Evolutionary conservation across 371 early-diverging fungal species (phyloP), one percentile per base, ranked within the genome.

Genomic region (Syncephalastrum sp.): DNA sequence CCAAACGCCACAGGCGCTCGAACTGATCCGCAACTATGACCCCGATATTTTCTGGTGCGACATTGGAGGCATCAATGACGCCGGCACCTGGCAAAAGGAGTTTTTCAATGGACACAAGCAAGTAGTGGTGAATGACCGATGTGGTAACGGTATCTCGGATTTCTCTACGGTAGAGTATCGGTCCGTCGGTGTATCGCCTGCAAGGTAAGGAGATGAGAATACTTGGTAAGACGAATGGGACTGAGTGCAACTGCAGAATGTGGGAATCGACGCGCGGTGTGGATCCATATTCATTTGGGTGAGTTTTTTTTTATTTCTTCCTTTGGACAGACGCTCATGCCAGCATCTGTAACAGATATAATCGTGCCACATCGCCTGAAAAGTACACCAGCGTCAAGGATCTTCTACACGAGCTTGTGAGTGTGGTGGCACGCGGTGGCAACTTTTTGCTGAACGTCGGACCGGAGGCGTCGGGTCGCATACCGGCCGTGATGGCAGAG

Each of bases 251-350:
- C 21, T 23, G 23, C 46, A 64, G 72, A 16, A 62, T 64, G n/a
- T 74, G 75, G 75, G 75, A 74, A 59, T 61, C 75, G 0, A 74
- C 71, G 5, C 61, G 75, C 10, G 75, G 75, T 17, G 67, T 74
- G 7, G 75, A 74, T 45, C 75, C 75, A 1, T 63, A 61, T 56
- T 74, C 75, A 10, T 74, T 74, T 47, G 72, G 66, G 64, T 64
- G 55, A 21, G 0, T n/a, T 15, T 0, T 1, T 33, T 33, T 12
- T 33, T 33, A 21, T 21, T 29, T 29, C 7, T 29, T 12, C 38
- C 10, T 33, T 10, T 33, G 38, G 12, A 7, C 10, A 33, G 5
- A 12, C 8, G 2, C 8, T 33, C 38, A 6, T 33, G 0, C 5
- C 7, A 6, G 38, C 10, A 4, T 47, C 1, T 24, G 16, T 2